Base-by-base conservation (phyloP, 352 stramenopile species). In the Pythium guiyangense region DNA sequence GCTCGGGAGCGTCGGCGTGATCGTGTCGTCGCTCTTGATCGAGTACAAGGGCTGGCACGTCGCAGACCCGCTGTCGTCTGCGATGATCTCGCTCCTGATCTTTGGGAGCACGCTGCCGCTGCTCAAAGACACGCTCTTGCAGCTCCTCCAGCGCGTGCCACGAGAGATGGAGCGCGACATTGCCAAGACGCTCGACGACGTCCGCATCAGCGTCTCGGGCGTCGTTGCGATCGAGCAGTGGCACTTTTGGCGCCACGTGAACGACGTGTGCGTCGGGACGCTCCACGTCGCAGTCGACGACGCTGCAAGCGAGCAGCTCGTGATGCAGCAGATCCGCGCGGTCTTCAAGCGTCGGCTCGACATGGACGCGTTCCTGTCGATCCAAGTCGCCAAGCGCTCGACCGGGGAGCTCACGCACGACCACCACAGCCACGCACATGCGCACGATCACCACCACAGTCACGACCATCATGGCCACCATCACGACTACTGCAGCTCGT, bases 1-100 rank as follows among this genome's bases (percentile, higher is more conserved):
- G 15, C 69, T 97, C 29, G 89, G 89, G 20, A 96, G 84, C 60
- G 73, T 96, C 12, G 88, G 86, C 14, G 89, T 96, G 25, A 96
- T 97, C 61, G 64, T 94, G 34, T 95, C 83, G 48, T 96, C 87
- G 11, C 54, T 94, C 12, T 64, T 96, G 53, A 93, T 96, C 48
- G 67, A 96, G 47, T 80, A 79, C 62, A 92, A 88, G 54, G 77
- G 74, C 25, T 92, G 85, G 86, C 74, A 91, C 49, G 71, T 91
- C n/a, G 82, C 84, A 9, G 86, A 96, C 55, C 88, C 86, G 42
- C 54, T 85, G 10, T 94, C 81, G 48, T 94, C 84, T 15, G 75
- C 80, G n/a, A 63, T 94, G 39, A 94, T 96, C 50, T 83, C 84
- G 25, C 50, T 96, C 51, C 60, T 96, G 35, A 93, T 96, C 62